phyloP scores from a whole-genome alignment of 371 early-diverging fungal species.

The Syncephalastrum sp. region DNA sequence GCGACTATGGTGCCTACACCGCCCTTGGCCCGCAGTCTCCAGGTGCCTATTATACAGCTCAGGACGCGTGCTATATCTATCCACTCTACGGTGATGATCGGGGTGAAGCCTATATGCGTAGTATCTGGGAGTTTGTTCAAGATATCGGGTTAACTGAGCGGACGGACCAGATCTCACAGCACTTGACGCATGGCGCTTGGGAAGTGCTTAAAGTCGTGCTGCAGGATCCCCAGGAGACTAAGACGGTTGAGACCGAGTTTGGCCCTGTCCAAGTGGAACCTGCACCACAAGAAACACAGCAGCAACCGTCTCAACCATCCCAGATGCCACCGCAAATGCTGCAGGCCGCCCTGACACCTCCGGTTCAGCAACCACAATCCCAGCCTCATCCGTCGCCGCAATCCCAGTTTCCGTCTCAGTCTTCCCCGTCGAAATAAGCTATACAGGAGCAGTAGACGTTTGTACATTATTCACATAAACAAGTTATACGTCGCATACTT shows the following conservation, averaged over 20 bases:
- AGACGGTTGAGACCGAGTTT: slow-evolving; percentile 31
- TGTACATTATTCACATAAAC: too few species aligned
- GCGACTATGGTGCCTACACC: slow-evolving; percentile 56
- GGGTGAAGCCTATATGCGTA: slow-evolving; percentile 65
- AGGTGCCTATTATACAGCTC: slow-evolving; percentile 44
- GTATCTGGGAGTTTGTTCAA: slow-evolving; percentile 60
- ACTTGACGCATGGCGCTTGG: slow-evolving; percentile 35
- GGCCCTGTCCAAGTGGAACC: slow-evolving; percentile 12
- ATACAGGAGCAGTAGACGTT: too few species aligned
- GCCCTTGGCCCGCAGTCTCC: slow-evolving; percentile 50
- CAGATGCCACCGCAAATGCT: neutral
- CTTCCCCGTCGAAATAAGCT: too few species aligned
- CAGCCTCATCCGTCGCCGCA: too few species aligned
- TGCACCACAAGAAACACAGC: neutral
- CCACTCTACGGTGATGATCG: slow-evolving; percentile 61
- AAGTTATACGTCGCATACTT: too few species aligned
- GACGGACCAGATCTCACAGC: slow-evolving; percentile 18
- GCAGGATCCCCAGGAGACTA: slow-evolving; percentile 3
- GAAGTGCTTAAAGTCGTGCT: slow-evolving; percentile 15
- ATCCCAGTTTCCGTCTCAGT: too few species aligned
- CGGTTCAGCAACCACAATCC: too few species aligned
- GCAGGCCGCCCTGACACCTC: too few species aligned
- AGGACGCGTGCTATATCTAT: slow-evolving; percentile 51
- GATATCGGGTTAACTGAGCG: slow-evolving; percentile 28
- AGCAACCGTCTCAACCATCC: neutral